These are phyloP conservation scores for Sparassis latifolia DNA, from an alignment of 1,284 basidiomycete species.

Conservation along the genomic window DNA sequence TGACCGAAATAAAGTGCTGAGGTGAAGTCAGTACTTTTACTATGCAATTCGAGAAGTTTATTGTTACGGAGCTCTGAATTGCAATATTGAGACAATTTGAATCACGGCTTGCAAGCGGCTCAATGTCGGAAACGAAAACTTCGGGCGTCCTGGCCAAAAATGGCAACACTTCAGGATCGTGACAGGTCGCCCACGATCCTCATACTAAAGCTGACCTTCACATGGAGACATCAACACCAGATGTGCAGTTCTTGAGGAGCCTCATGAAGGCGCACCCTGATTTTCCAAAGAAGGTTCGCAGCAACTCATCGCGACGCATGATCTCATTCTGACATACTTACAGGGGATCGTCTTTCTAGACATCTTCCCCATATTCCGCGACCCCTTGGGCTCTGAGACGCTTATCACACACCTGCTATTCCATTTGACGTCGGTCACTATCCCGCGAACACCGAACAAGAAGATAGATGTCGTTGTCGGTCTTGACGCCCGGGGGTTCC, in stretches of 20 bases:
- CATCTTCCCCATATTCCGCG: slow-evolving; percentile 84
- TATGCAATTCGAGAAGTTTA: no score
- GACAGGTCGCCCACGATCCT: no score
- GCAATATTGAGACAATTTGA: no score
- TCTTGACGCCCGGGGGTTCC: slow-evolving; percentile 94
- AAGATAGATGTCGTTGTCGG: slow-evolving; percentile 95
- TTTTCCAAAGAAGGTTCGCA: slow-evolving; percentile 80
- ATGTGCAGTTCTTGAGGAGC: slow-evolving; percentile 68
- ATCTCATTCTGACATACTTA: neutral
- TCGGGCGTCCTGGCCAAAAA: no score
- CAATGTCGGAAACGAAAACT: no score
- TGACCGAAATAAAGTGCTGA: no score
- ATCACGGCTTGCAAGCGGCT: no score
- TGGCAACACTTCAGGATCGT: no score
- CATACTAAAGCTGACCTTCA: no score
- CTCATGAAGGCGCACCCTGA: slow-evolving; percentile 68
- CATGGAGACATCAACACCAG: slow-evolving; percentile 47
- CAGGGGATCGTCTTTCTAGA: slow-evolving; percentile 83
- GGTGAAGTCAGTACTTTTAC: no score
- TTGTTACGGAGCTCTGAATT: no score
- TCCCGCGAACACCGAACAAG: slow-evolving; percentile 50
- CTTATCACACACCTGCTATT: slow-evolving; percentile 88
- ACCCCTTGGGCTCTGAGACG: slow-evolving; percentile 83
- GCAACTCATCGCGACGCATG: neutral
- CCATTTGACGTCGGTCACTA: slow-evolving; percentile 77